These are phyloP conservation scores for Elongisporangium senticosum DNA, from an alignment of 352 stramenopile genomes.

Conservation along the genomic window DNA sequence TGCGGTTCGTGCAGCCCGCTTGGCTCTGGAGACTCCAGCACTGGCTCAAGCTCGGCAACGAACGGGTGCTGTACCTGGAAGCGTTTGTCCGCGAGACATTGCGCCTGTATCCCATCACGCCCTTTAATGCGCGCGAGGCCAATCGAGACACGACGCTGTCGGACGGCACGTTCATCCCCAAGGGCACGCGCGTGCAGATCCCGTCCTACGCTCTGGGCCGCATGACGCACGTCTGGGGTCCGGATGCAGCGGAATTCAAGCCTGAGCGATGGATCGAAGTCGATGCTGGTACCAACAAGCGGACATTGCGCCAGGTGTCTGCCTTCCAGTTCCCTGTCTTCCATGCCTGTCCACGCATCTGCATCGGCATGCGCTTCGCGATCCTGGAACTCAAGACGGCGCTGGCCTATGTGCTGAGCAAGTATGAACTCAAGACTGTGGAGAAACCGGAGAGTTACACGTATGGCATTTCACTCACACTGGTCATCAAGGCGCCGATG, in stretches of 20 bases:
- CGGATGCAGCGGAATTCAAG: slow-evolving; percentile 50
- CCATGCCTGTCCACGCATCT: slow-evolving; percentile 24
- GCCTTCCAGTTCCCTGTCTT: slow-evolving; percentile 31
- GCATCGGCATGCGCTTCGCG: slow-evolving; percentile 33
- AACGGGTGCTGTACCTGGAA: slow-evolving; percentile 42
- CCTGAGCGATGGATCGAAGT: slow-evolving; percentile 55
- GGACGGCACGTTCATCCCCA: slow-evolving; percentile 56
- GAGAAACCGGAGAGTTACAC: slow-evolving; percentile 35
- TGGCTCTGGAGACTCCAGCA: slow-evolving; percentile 18
- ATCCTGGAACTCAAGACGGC: slow-evolving; percentile 48
- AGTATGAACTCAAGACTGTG: slow-evolving; percentile 34
- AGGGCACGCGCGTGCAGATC: slow-evolving; percentile 19
- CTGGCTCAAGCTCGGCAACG: slow-evolving; percentile 7
- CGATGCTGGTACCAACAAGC: slow-evolving; percentile 18
- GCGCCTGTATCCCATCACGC: slow-evolving; percentile 55
- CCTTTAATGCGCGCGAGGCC: slow-evolving; percentile 43
- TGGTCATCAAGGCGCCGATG: slow-evolving; percentile 28
- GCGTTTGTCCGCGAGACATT: slow-evolving; percentile 58
- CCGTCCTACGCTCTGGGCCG: slow-evolving; percentile 26
- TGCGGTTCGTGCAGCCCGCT: slow-evolving; percentile 8
- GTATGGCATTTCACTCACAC: slow-evolving; percentile 25
- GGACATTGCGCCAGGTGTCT: slow-evolving; percentile 23
- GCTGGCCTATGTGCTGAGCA: slow-evolving; percentile 24
- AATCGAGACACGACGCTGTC: slow-evolving; percentile 52
- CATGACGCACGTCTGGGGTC: slow-evolving; percentile 31